Base-by-base conservation (phyloP, 371 early-diverging fungal genomes). In the Mortierella sp. region DNA sequence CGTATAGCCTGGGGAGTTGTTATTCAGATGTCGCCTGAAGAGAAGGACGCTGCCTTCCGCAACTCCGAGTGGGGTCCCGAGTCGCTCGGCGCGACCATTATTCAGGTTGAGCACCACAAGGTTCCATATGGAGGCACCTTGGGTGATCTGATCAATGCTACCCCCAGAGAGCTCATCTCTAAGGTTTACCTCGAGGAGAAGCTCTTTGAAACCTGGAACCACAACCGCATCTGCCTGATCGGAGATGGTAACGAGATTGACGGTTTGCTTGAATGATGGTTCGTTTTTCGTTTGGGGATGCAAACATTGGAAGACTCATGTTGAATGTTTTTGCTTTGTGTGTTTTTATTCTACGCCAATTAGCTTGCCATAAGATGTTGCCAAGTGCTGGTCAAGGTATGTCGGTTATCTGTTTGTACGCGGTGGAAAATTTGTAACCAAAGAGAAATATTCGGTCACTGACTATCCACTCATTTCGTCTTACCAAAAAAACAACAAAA, bases 291-390 rank as follows among this genome's bases (percentile, higher is more conserved):
- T 11, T 41, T 41, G 4, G 41, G 8, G 35, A 8, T 51, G 43
- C 21, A 27, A 12, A 46, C 21, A 4, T 16, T 38, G 4, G 49
- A 51, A n/a, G 43, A 46, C 71, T 72, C 21, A 29, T 51, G 29
- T 38, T n/a, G 35, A 2, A 1, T 38, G 11, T 44, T 49, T 55
- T 12, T 21, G 35, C 32, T 24, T 27, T 48, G 10, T 43, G 29
- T 24, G 68, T 7, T 44, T 11, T 54, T 14, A 8, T n/a, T 29
- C 16, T 32, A 2, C 14, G 3, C 41, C 38, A 8, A 24, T 0
- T 72, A 80, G 80, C 80, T 35, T 80, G 80, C 27, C 80, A 80
- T 49, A 80, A 80, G 77, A 81, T 81, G 77, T 71, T 76, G 54
- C 80, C 80, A 35, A 76, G 74, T 29, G 83, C 65, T 41, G 85